A percentile compares a stretch with the other conserved stretches of the same genome.
These are phyloP conservation scores for Aureobasidium sp. DNA, from an alignment of 2,329 filamentous ascomycete genomes.

Conservation along the genomic window DNA sequence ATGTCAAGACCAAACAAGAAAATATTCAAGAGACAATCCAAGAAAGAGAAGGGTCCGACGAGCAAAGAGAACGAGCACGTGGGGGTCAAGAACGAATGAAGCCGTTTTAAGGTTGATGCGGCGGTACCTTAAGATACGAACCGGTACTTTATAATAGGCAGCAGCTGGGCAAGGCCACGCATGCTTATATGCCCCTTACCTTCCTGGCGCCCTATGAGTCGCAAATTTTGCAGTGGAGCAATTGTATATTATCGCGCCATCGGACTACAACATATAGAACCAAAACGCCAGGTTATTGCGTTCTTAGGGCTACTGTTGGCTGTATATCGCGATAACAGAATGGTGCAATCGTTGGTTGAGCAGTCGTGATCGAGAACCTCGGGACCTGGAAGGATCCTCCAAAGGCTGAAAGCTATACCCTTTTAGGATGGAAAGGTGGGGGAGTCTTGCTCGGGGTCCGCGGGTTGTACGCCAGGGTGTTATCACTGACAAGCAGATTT, in stretches of 20 bases:
- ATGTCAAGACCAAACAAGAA: background rate
- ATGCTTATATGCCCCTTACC: background rate
- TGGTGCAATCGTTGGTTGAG: conserved; percentile 7
- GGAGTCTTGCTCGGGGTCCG: no score
- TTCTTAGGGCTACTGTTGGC: background rate
- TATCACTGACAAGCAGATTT: no score
- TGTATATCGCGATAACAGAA: background rate
- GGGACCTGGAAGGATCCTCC: background rate
- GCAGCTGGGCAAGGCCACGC: background rate
- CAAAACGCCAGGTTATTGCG: background rate
- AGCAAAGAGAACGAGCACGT: background rate
- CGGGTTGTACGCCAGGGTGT: no score
- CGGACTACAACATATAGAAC: background rate
- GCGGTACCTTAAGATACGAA: background rate
- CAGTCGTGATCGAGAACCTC: conserved; percentile 3
- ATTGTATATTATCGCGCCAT: background rate
- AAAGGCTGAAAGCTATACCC: background rate
- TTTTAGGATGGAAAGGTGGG: background rate
- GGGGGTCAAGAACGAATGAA: background rate
- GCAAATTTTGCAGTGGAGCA: background rate
- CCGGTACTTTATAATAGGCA: background rate
- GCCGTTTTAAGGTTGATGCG: background rate
- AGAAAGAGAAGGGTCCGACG: background rate
- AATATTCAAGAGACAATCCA: background rate
- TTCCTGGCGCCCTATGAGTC: background rate